Evolutionary conservation across 1,139 yeast genomes (phyloP), one percentile per base, ranked within the genome.

Genomic region (Lipomyces yarrowii): DNA sequence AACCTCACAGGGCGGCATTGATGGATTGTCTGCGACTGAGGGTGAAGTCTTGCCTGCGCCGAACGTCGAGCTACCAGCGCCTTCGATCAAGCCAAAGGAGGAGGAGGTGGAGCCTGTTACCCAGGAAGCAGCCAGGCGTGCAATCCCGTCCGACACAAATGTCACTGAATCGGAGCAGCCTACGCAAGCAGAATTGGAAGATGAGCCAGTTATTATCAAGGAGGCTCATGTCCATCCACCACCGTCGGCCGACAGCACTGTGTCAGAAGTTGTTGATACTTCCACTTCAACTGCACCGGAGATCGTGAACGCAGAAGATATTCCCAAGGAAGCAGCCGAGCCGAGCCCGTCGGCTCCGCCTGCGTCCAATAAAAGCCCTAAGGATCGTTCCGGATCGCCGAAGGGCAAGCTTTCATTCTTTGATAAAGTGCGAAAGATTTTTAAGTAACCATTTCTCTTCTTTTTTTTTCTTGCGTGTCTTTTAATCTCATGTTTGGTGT

Each of bases 41-140:
- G 42, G 26, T 15, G 54, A 54, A 48, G 58, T 53, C 30, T 23
- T n/a, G 18, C 26, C 51, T 32, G 56, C 13, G 30, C 33, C 32
- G 57, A 11, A 11, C 33, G 42, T 21, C 53, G 52, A n/a, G 13
- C 33, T 11, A n/a, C 32, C n/a, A 37, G 30, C 15, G 7, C 52
- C 21, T 46, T 39, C 56, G 33, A 60, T 60, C 51, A 57, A 61
- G 37, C 32, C 60, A 6, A 21, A 54, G 5, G 39, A 60, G 63
- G 33, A 8, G 21, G 60, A 60, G 15, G n/a, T n/a, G n/a, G 26
- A 33, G 15, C 52, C 63, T 10, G 42, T 56, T n/a, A 15, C 61
- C 7, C 42, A 59, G 46, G 69, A 67, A 11, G 69, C 37, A 10
- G 57, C 70, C 2, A 73, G 73, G 2, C 64, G 65, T 33, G 72